phyloP scores from a whole-genome alignment of 352 stramenopile species.

The Thalassiosira mediterranea region DNA sequence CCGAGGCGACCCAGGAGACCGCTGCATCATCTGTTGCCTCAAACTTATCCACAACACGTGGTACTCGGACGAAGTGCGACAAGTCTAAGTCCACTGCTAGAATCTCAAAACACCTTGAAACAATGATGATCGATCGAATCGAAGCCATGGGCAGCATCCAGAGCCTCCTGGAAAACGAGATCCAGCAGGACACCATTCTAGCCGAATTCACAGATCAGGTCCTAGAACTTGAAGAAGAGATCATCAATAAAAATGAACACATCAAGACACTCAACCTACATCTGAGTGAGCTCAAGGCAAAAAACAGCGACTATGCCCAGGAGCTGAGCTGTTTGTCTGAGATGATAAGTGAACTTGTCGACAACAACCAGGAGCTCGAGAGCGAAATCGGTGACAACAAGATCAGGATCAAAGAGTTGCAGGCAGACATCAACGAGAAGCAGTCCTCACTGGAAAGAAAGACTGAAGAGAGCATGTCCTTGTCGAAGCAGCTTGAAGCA shows the following conservation, averaged over 20 bases:
- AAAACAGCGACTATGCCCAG: slow-evolving; percentile 26
- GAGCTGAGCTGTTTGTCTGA: slow-evolving; percentile 12
- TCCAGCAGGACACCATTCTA: slow-evolving; percentile 37
- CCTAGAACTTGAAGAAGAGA: slow-evolving; percentile 12
- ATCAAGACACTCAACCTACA: slow-evolving; percentile 16
- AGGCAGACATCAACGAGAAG: slow-evolving; percentile 16
- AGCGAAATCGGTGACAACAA: slow-evolving; percentile 19
- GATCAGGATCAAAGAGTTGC: slow-evolving; percentile 20
- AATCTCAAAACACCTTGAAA: neutral
- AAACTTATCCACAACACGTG: too few species aligned
- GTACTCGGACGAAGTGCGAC: too few species aligned
- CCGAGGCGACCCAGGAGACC: too few species aligned
- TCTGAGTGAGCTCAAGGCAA: slow-evolving; percentile 24
- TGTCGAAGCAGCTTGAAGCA: slow-evolving; percentile 6
- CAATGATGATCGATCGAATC: slow-evolving; percentile 37
- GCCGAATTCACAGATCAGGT: slow-evolving; percentile 47
- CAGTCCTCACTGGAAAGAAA: slow-evolving; percentile 13
- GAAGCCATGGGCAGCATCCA: slow-evolving; percentile 40
- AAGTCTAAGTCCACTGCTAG: neutral
- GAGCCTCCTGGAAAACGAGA: slow-evolving; percentile 32
- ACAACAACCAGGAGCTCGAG: slow-evolving; percentile 25
- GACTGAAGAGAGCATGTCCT: slow-evolving; percentile 12
- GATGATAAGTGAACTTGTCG: slow-evolving; percentile 22
- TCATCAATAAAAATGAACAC: slow-evolving; percentile 23
- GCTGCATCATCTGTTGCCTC: too few species aligned